Conservation (phyloP, 108 stramenopile species). For the Nitzschia palea region DNA sequence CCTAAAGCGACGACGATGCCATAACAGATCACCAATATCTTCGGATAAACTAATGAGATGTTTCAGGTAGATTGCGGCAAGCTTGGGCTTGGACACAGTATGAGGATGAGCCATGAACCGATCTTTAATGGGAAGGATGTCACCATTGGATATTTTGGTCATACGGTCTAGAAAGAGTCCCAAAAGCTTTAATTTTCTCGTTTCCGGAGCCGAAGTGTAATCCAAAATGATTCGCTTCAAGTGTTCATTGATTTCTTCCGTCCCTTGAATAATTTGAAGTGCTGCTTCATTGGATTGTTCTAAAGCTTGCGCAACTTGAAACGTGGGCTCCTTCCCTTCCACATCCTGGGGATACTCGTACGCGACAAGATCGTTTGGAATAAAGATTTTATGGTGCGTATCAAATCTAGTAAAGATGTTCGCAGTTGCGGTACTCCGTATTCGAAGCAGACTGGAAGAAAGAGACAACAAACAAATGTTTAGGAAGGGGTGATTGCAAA, state of each 20-base stretch:
- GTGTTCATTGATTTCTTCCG: constrained; percentile 25
- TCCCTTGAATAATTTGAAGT: constrained; percentile 22
- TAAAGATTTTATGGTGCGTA: constrained; percentile 29
- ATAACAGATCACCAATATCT: constrained; percentile 55
- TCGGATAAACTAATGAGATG: constrained; percentile 39
- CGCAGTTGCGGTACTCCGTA: constrained; percentile 49
- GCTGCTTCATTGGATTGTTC: constrained; percentile 11
- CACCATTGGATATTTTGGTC: constrained; percentile 16
- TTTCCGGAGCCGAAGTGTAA: constrained; percentile 32
- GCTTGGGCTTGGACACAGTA: constrained; percentile 3
- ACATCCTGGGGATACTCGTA: constrained; percentile 78
- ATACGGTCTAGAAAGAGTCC: constrained; percentile 21
- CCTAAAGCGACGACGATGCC: constrained; percentile 41
- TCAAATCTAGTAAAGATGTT: constrained; percentile 61
- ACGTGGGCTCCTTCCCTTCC: neutral
- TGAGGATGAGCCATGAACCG: constrained; percentile 5
- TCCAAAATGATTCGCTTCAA: constrained; percentile 29
- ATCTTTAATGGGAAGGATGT: constrained; percentile 29
- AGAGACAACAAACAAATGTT: neutral
- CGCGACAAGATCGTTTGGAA: constrained; percentile 50
- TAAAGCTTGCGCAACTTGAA: neutral
- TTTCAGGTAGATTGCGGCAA: constrained; percentile 38
- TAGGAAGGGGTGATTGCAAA: neutral
- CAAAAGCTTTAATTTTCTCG: constrained; percentile 24
- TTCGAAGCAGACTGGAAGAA: constrained; percentile 55